These are phyloP conservation scores for Sporothrix brunneoviolacea DNA, from an alignment of 2,329 filamentous ascomycete species.

Conservation along the genomic window DNA sequence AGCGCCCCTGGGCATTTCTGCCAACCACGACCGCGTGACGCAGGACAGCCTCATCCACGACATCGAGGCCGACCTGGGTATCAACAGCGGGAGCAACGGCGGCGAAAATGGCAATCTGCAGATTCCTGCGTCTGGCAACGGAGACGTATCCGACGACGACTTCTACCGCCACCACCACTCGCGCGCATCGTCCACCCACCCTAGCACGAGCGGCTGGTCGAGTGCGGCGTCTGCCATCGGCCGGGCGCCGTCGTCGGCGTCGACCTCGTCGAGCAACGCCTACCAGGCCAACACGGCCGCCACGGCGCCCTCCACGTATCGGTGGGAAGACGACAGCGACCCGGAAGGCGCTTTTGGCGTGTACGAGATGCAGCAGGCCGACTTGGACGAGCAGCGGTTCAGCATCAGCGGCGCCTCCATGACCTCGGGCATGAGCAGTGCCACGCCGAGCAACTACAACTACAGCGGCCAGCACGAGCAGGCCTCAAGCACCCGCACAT, in stretches of 20 bases:
- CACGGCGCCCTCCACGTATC: slow-evolving; percentile 27
- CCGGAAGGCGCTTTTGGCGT: slow-evolving; percentile 79
- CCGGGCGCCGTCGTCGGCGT: slow-evolving; percentile 18
- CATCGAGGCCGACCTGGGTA: slow-evolving; percentile 48
- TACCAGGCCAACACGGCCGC: not conserved
- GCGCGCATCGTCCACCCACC: slow-evolving; percentile 39
- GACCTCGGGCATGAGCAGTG: slow-evolving; percentile 10
- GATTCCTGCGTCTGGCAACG: not conserved
- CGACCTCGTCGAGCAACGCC: slow-evolving; percentile 2
- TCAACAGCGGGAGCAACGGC: slow-evolving; percentile 39
- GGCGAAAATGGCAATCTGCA: slow-evolving; percentile 41
- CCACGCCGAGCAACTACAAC: slow-evolving; percentile 8
- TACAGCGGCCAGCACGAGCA: slow-evolving; percentile 10
- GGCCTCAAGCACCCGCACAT: slow-evolving; percentile 19
- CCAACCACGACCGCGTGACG: slow-evolving; percentile 21
- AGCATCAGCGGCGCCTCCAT: slow-evolving; percentile 46
- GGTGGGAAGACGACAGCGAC: slow-evolving; percentile 64
- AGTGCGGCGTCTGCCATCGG: slow-evolving; percentile 35
- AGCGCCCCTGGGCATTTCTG: slow-evolving; percentile 7
- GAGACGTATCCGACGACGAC: slow-evolving; percentile 1
- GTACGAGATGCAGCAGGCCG: slow-evolving; percentile 75
- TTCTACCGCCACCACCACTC: slow-evolving; percentile 33
- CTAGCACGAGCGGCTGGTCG: slow-evolving; percentile 26
- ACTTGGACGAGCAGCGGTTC: slow-evolving; percentile 64
- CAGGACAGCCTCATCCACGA: slow-evolving; percentile 52